Evolutionary conservation across 108 stramenopile genomes (phyloP).

Genomic region (Skeletonema tropicum): DNA sequence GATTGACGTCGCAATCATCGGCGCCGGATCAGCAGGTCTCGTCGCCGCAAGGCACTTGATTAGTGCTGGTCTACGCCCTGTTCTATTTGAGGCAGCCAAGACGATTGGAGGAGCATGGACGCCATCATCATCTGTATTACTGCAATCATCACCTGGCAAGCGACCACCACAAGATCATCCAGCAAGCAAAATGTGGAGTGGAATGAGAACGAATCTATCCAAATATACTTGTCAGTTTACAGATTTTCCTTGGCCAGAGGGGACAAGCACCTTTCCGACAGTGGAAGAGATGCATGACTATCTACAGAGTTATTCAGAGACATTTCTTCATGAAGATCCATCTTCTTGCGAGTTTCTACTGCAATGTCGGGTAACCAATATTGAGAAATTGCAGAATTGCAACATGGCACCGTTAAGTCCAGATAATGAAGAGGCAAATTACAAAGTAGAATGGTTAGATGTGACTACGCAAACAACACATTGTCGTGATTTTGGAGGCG

Average conservation of each 20-base stretch:
- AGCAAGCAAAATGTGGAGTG: conserved; percentile 65
- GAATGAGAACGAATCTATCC: conserved; percentile 69
- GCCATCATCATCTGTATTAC: conserved; percentile 21
- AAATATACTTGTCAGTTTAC: conserved; percentile 72
- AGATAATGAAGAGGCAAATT: conserved; percentile 22
- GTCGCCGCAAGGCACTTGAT: conserved; percentile 45
- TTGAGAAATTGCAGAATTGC: conserved; percentile 27
- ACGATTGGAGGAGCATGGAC: conserved; percentile 50
- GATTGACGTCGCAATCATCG: conserved; percentile 53
- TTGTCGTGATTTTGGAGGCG: conserved; percentile 63
- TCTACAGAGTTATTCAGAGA: conserved; percentile 53
- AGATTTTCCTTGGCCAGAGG: conserved; percentile 70
- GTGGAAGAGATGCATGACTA: conserved; percentile 63
- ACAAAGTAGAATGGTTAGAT: conserved; percentile 68
- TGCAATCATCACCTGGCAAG: neutral
- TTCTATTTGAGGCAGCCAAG: conserved; percentile 49
- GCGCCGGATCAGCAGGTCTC: conserved; percentile 48
- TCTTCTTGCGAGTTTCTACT: conserved; percentile 40
- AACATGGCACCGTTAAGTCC: neutral
- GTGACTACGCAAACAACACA: conserved; percentile 33
- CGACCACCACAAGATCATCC: conserved; percentile 16
- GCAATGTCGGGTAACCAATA: conserved; percentile 60
- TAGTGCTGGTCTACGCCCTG: conserved; percentile 39
- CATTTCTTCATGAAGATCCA: conserved; percentile 40
- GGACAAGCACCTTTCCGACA: conserved; percentile 61